These are phyloP conservation scores for Fraxinus ornus DNA, from an alignment of 305 asterid genomes.

Conservation along the genomic window DNA sequence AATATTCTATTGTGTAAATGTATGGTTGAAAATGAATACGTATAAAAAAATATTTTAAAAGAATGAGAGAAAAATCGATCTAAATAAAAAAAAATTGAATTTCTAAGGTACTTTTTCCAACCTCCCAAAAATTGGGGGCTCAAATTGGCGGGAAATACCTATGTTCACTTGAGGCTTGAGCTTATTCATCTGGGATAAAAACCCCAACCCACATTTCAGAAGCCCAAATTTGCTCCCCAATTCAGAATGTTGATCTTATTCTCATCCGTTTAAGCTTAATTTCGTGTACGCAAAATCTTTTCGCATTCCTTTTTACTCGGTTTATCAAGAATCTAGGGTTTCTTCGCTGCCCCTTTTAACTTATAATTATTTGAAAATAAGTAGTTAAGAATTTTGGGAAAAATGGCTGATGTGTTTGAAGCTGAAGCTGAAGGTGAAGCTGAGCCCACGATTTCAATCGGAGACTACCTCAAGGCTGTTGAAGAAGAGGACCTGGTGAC, in stretches of 20 bases:
- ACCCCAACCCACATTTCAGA: conserved; percentile 24
- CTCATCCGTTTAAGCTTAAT: conserved; percentile 5
- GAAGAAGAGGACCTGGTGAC: conserved; percentile 78
- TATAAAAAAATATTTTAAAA: no score
- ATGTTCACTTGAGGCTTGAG: neutral
- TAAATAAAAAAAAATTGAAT: neutral
- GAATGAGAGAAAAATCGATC: no score
- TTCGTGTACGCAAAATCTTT: neutral
- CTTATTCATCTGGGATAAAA: conserved; percentile 13
- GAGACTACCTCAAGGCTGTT: conserved; percentile 61
- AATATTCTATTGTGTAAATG: no score
- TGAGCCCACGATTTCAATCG: conserved; percentile 65
- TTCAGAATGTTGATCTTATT: conserved; percentile 13
- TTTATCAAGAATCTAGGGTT: conserved; percentile 24
- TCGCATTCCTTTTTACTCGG: neutral
- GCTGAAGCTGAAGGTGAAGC: conserved; percentile 55
- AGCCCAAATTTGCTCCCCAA: conserved; percentile 10
- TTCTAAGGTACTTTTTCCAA: neutral
- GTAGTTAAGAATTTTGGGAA: neutral
- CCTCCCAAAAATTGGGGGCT: conserved; percentile 18
- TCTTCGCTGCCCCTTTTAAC: neutral
- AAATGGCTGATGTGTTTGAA: conserved; percentile 59
- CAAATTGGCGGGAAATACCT: conserved; percentile 53
- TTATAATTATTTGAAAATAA: no score
- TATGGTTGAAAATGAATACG: no score